Base-by-base conservation (phyloP, 75 land plant genomes). In the Picea sitchensis region DNA sequence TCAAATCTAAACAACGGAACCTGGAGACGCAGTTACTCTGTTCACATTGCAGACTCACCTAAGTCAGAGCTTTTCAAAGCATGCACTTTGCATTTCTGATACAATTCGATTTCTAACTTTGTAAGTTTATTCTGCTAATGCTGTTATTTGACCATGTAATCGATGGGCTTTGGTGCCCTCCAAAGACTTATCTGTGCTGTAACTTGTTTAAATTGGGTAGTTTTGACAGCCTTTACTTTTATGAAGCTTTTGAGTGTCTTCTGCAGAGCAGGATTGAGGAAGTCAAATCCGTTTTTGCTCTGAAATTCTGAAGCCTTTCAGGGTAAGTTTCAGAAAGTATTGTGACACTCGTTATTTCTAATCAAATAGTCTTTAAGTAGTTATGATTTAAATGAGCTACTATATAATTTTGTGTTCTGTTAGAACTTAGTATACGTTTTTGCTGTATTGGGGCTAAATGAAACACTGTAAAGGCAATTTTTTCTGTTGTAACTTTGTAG, bases 1-100 rank as follows among this genome's bases (percentile, higher is more conserved):
- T 71, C 51, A 71, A 67, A 71, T 71, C n/a, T 71, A 71, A 71
- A 20, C 74, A 71, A 71, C 41, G 54, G 74, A 71, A 71, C 74
- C 74, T 71, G 74, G 74, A 56, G 74, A 67, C n/a, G 74, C 74
- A 71, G 74, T 71, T 47, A 44, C 54, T 20, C 1, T n/a, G 51
- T 44, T 47, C 12, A 41, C 44, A 41, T 44, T 71, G 54, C 74
- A 71, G 51, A n/a, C 51, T 44, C 20, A 20, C 74, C 9, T 71
- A 71, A 44, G 7, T 71, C 74, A 41, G 74, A 71, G n/a, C 36
- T 71, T 64, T 71, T 41, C 44, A 56, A 71, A 71, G 74, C 51
- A 44, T 11, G 23, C 51, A 71, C 74, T 71, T 44, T 71, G 21
- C 74, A 44, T 71, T 32, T 71, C 54, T 71, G 74, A 71, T 71